Percentiles rank a stretch among this genome's conserved stretches.
phyloP scores from a whole-genome alignment of 1,284 basidiomycete species.

The Cystobasidiaceae sp. region DNA sequence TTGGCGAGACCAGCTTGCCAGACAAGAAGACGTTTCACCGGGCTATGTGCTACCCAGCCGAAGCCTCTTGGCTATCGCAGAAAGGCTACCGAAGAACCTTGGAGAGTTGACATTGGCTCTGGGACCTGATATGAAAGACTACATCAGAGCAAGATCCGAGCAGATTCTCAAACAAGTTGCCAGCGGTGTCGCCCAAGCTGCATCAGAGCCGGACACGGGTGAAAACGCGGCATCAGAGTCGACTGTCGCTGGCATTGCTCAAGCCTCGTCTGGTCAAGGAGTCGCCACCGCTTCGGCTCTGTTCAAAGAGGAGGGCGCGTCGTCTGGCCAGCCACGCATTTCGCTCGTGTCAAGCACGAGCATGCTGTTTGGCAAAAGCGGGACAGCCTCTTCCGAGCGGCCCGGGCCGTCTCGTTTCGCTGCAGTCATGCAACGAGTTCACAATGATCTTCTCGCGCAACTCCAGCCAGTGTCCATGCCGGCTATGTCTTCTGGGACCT shows the following conservation, averaged over 20 bases:
- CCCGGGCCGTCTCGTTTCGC: conserved; percentile 55
- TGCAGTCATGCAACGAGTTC: conserved; percentile 16
- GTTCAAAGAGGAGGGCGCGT: neutral
- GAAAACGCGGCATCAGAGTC: neutral
- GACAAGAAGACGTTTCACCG: conserved; percentile 81
- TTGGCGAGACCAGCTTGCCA: conserved; percentile 78
- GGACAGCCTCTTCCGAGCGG: conserved; percentile 46
- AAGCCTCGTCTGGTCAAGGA: neutral
- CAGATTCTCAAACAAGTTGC: neutral
- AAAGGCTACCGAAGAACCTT: conserved; percentile 54
- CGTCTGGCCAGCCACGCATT: too few relatives aligned
- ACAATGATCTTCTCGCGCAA: conserved; percentile 30
- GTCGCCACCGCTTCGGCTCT: neutral
- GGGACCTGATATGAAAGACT: conserved; percentile 9
- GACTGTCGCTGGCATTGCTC: neutral
- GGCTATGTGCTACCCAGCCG: conserved; percentile 70
- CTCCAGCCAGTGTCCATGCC: conserved; percentile 26
- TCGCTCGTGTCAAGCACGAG: too few relatives aligned
- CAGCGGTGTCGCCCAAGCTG: neutral
- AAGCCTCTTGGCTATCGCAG: conserved; percentile 63
- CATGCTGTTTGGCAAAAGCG: neutral
- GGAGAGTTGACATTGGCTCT: conserved; percentile 33
- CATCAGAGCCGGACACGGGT: neutral
- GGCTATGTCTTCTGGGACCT: conserved; percentile 39
- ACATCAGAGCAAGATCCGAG: neutral